A percentile compares a stretch with the other conserved stretches of the same genome.
Evolutionary conservation across 2,329 filamentous ascomycete genomes (phyloP).

Genomic region (Orbilia quercus): DNA sequence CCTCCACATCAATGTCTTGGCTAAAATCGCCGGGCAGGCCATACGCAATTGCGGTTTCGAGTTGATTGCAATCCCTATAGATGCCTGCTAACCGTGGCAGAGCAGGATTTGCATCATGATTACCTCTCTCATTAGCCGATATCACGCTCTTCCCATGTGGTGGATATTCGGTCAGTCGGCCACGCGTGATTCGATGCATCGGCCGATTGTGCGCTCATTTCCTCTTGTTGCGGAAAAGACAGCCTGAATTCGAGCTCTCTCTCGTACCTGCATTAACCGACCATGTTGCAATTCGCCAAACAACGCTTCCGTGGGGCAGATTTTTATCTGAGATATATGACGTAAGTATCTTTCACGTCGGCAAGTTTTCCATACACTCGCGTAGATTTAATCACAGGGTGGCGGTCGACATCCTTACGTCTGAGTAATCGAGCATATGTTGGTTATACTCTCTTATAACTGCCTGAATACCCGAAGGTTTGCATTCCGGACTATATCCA

Average conservation of each 20-base stretch:
- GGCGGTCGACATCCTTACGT: too few relatives aligned
- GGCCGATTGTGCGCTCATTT: constrained; percentile 2
- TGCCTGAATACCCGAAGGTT: too few relatives aligned
- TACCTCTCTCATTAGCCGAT: constrained; percentile 6
- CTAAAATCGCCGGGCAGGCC: background rate
- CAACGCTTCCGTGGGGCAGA: constrained; percentile 9
- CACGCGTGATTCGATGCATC: constrained; percentile 3
- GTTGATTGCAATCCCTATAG: constrained; percentile 39
- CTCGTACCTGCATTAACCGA: constrained; percentile 14
- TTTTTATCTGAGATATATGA: background rate
- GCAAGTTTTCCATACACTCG: too few relatives aligned
- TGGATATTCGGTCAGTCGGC: background rate
- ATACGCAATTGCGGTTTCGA: constrained; percentile 54
- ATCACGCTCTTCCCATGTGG: background rate
- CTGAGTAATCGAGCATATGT: too few relatives aligned
- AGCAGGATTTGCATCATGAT: constrained; percentile 18
- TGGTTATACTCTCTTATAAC: too few relatives aligned
- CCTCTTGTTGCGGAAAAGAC: background rate
- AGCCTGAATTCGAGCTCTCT: background rate
- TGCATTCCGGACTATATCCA: too few relatives aligned
- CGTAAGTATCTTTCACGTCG: background rate
- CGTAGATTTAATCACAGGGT: too few relatives aligned
- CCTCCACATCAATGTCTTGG: constrained; percentile 15
- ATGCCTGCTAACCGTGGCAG: background rate
- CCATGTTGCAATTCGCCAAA: constrained; percentile 16